Evolutionary conservation across 2,329 filamentous ascomycete genomes (phyloP), one percentile per base, ranked within the genome.

Genomic region (Fusarium sp.): DNA sequence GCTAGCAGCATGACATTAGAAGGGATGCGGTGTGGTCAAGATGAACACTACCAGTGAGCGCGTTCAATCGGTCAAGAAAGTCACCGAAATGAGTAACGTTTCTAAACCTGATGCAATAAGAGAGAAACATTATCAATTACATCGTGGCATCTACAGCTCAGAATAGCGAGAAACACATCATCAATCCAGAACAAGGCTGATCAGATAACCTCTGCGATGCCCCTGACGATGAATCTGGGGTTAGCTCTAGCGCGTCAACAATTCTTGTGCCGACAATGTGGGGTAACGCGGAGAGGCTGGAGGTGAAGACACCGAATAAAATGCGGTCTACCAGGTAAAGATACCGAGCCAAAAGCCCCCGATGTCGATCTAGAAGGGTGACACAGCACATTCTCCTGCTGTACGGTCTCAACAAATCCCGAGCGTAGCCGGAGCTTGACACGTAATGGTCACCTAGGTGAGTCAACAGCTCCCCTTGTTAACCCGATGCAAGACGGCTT

Each of bases 221-320:
- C 62, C 66, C 66, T 70, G 56, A 67, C 42, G 57, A 53, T 55
- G 51, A 70, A 67, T 68, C 66, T 33, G 66, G 66, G 66, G 66
- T 68, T 67, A 63, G 66, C 44, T 58, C 40, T 65, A 58, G 62
- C 54, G 66, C 53, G 39, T 63, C 61, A 62, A 69, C 54, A 62
- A 50, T 49, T 59, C 49, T 45, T 38, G 61, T 66, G 46, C 54
- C 51, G 38, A 44, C 48, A 50, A 58, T 49, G 26, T 52, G 57
- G 57, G 66, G 56, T 49, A 67, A 51, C 38, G 56, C 49, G 33
- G 48, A 63, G 56, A 34, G 34, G 46, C 22, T 31, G 24, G 15
- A 46, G 26, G 26, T 15, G 31, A 43, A 43, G 44, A n/a, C 49
- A 55, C 31, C n/a, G 44, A 50, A 48, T 44, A 28, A 48, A 9